Evolutionary conservation across 2,329 filamentous ascomycete species (phyloP), one percentile per base, ranked within the genome.

Genomic region (Venturia pyrina): DNA sequence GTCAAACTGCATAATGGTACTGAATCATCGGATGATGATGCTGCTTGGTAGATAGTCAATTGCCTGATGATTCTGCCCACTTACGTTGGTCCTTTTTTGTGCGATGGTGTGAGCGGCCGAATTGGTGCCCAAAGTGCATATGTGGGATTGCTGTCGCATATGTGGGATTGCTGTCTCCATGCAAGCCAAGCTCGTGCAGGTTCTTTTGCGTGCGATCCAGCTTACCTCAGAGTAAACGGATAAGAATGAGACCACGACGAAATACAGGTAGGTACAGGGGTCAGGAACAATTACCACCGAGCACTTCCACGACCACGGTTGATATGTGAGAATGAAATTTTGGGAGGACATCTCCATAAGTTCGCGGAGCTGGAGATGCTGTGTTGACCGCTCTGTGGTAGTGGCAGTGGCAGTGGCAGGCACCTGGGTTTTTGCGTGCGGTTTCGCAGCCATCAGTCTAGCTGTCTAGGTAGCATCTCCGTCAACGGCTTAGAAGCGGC

Each of bases 401-500:
- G 28, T 28, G 28, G 28, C 28, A 28, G 28, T 2, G 28, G 28
- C 28, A 28, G 28, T 2, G 28, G 37, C 37, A 40, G 37, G 37
- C 37, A 40, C 37, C n/a, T n/a, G n/a, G n/a, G n/a, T 40, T 40
- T 40, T 19, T 34, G 15, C 28, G 19, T 37, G 53, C 53, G 32
- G 28, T 57, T 19, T 57, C 50, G 50, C 50, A 57, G 50, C 50
- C 17, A 34, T 40, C 37, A 40, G 5, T 40, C 11, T 3, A 6
- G 2, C 7, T 40, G 7, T 6, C 37, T 40, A 7, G 7, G 37
- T 56, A 37, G 53, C 37, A 37, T 57, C 19, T 34, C 53, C 53
- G 53, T 57, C 46, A 37, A 57, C 53, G 53, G 28, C 53, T 37
- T 37, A n/a, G 15, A 53, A 59, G 53, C 53, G 53, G 53, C 53